A percentile compares a stretch with the other conserved stretches of the same genome.
phyloP scores from a whole-genome alignment of 1,284 basidiomycete genomes.

The Irpex sp. region DNA sequence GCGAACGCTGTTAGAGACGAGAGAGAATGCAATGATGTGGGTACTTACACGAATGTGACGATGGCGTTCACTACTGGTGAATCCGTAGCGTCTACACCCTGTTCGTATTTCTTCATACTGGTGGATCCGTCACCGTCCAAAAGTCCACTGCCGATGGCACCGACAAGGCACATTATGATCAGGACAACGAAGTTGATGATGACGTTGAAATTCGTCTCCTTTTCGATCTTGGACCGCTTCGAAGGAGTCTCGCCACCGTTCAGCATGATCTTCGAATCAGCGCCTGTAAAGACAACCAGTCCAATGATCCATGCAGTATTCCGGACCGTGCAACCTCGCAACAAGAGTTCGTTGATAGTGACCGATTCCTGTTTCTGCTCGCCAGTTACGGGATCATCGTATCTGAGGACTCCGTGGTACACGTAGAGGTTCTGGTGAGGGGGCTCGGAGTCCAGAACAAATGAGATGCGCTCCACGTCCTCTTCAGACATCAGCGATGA shows the following conservation, averaged over 20 bases:
- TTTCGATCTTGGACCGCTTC: conserved; percentile 95
- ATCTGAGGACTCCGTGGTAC: conserved; percentile 86
- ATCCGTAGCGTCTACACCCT: conserved; percentile 56
- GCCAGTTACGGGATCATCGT: conserved; percentile 48
- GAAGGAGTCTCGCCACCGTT: conserved; percentile 92
- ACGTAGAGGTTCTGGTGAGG: conserved; percentile 92
- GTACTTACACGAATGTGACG: conserved; percentile 84
- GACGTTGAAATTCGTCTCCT: conserved; percentile 99
- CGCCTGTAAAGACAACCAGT: conserved; percentile 90
- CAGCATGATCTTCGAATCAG: conserved; percentile 97
- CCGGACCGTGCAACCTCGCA: conserved; percentile 90
- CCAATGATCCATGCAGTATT: conserved; percentile 96
- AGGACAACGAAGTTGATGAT: conserved; percentile 90
- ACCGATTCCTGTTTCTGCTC: conserved; percentile 64
- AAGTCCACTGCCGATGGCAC: conserved; percentile 75
- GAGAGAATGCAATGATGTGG: not conserved
- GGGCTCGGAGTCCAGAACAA: conserved; percentile 89
- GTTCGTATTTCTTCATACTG: conserved; percentile 75
- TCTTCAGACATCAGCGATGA: conserved; percentile 81
- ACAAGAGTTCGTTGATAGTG: conserved; percentile 89
- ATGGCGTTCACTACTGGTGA: conserved; percentile 74
- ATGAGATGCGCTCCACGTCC: conserved; percentile 84
- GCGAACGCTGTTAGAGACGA: conserved; percentile 7
- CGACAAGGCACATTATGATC: conserved; percentile 71
- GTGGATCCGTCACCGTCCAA: conserved; percentile 61